Evolutionary conservation across 352 stramenopile species (phyloP), one percentile per base, ranked within the genome.

Genomic region (Peronosclerospora sorghi): DNA sequence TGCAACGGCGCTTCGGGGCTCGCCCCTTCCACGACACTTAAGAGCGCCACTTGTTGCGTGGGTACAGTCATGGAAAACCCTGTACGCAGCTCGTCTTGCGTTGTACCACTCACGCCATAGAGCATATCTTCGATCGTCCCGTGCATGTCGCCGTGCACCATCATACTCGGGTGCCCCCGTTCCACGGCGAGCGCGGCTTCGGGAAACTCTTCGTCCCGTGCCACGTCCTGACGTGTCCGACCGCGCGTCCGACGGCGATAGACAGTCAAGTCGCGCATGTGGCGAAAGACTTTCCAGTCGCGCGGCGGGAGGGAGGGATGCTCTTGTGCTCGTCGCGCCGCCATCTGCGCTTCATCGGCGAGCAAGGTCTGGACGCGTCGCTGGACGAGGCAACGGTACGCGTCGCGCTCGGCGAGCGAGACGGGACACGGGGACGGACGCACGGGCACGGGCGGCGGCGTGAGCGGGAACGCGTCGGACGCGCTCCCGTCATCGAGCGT

Each of bases 251-350:
- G 41, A 14, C 59, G 59, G 28, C 56, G 45, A 36, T 65, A 76
- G 13, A 81, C 52, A 29, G 65, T 60, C 8, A 81, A 45, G 10
- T 63, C 41, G 2, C 63, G 43, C 2, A 73, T 56, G 15, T 55
- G 47, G 10, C 51, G 50, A 14, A 72, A 60, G 19, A 67, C 47
- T 43, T 67, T 68, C 71, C 71, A 83, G 36, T 78, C 61, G 9
- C 28, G 38, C 12, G 39, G 17, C 32, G 74, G 59, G 14, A 75
- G 43, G 8, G 52, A n/a, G 5, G 54, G 56, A 8, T 62, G 48
- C 14, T 66, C 43, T 12, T 51, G 52, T 9, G 41, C 48, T 10
- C 41, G 46, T 29, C 50, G 48, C 20, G 62, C 36, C 0, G 24
- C 36, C 29, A 55, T 56, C 23, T 50, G 51, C 8, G 64, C 26